These are phyloP conservation scores for Marasmius tenuissimus DNA, from an alignment of 1,284 basidiomycete species.

Conservation along the genomic window DNA sequence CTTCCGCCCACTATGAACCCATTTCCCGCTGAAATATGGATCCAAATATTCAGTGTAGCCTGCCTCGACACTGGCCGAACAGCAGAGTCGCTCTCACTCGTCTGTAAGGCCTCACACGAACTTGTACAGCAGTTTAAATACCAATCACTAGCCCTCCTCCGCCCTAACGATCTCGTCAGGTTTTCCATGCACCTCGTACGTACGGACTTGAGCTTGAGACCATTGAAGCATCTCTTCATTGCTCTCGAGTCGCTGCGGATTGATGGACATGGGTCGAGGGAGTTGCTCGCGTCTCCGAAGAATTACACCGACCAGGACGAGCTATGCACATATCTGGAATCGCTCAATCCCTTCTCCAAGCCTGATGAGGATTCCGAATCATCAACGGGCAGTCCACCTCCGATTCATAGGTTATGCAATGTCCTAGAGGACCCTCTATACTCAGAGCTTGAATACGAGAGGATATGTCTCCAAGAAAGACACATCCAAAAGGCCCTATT, in stretches of 20 bases:
- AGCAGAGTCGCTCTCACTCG: background rate
- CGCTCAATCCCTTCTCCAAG: background rate
- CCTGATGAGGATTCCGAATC: background rate
- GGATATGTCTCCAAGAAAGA: background rate
- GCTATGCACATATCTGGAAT: background rate
- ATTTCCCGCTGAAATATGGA: background rate
- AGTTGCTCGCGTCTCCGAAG: background rate
- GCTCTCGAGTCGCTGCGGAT: background rate
- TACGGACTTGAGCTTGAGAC: background rate
- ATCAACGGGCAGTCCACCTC: background rate
- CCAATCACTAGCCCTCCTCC: background rate
- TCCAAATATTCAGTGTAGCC: background rate
- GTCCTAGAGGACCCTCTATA: no score
- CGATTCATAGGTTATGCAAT: no score
- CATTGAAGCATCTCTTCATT: background rate
- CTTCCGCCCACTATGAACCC: background rate
- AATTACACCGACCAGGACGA: background rate
- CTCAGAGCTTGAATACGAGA: no score
- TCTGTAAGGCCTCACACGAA: background rate
- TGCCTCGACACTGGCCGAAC: background rate
- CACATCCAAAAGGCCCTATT: background rate
- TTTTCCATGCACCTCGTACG: background rate
- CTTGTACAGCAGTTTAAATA: background rate
- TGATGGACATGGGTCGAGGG: background rate
- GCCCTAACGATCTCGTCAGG: background rate